Conservation (phyloP, 306 rosid species). For the Lupinus albus region DNA sequence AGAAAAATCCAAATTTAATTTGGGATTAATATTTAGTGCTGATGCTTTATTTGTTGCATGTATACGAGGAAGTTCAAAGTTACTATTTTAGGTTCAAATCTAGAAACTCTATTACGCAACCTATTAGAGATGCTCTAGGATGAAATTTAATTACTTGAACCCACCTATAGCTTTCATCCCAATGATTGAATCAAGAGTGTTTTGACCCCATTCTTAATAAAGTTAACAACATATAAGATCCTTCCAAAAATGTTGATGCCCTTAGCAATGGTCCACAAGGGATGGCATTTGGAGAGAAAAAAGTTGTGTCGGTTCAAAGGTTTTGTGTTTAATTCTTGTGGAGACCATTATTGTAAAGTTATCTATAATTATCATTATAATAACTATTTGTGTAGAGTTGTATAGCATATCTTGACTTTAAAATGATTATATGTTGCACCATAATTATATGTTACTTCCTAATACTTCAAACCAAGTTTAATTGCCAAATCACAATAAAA, state of each 20-base stretch:
- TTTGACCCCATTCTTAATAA: conserved; percentile 11
- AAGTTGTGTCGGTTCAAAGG: neutral
- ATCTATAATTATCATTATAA: too few species aligned
- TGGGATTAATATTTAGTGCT: too few species aligned
- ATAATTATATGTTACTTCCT: neutral
- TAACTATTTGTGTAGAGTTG: too few species aligned
- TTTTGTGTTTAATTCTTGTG: too few species aligned
- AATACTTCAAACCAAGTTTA: neutral
- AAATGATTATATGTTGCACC: too few species aligned
- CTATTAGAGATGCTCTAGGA: neutral
- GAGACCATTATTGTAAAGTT: neutral
- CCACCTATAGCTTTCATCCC: neutral
- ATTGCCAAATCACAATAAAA: neutral
- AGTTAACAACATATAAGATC: neutral
- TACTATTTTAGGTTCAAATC: too few species aligned
- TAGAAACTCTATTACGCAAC: too few species aligned
- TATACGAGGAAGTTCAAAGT: too few species aligned
- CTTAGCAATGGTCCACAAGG: conserved; percentile 8
- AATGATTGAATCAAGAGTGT: conserved; percentile 9
- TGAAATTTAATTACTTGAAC: neutral
- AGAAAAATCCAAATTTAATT: too few species aligned
- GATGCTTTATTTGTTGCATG: too few species aligned
- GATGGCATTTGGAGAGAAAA: conserved; percentile 10
- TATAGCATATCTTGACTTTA: too few species aligned
- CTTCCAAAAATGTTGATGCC: conserved; percentile 3